phyloP scores from a whole-genome alignment of 306 rosid genomes.

The Notholithocarpus densiflorus region DNA sequence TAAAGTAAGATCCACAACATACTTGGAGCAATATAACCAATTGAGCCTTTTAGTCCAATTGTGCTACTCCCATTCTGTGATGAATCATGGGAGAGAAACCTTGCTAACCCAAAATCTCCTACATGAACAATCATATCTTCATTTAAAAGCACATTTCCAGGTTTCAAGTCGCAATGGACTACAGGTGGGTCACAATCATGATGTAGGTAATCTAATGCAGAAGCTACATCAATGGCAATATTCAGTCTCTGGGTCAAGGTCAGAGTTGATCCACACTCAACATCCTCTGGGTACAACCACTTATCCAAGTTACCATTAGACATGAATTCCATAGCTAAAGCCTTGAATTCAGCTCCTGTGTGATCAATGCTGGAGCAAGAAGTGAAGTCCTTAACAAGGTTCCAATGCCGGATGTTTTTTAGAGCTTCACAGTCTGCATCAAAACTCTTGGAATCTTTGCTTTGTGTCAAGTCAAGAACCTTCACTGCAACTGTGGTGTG shows the following conservation, averaged over 20 bases:
- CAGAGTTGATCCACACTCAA: slow-evolving; percentile 20
- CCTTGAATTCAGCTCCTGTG: slow-evolving; percentile 40
- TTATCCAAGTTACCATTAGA: slow-evolving; percentile 32
- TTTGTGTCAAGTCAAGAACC: slow-evolving; percentile 32
- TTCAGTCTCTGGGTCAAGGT: slow-evolving; percentile 31
- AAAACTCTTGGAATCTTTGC: no score
- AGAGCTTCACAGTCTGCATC: no score
- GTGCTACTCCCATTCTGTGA: slow-evolving; percentile 19
- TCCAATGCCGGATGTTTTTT: neutral
- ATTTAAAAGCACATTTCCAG: slow-evolving; percentile 36
- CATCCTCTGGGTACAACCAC: slow-evolving; percentile 20
- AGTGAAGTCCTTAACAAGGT: slow-evolving; percentile 34
- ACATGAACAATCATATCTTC: slow-evolving; percentile 43
- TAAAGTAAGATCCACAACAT: neutral
- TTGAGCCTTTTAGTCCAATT: slow-evolving; percentile 33
- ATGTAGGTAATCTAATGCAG: slow-evolving; percentile 45
- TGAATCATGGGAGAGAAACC: slow-evolving; percentile 28
- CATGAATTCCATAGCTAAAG: slow-evolving; percentile 41
- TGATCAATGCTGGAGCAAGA: slow-evolving; percentile 40
- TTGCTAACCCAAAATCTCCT: slow-evolving; percentile 48
- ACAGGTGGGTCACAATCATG: slow-evolving; percentile 40
- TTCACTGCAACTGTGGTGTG: slow-evolving; percentile 34
- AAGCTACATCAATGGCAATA: slow-evolving; percentile 40
- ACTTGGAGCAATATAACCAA: slow-evolving; percentile 52
- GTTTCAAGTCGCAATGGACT: slow-evolving; percentile 46